Evolutionary conservation across 345 rosid genomes (phyloP), one percentile per base, ranked within the genome.

Genomic region (Melaleuca quinquenervia): DNA sequence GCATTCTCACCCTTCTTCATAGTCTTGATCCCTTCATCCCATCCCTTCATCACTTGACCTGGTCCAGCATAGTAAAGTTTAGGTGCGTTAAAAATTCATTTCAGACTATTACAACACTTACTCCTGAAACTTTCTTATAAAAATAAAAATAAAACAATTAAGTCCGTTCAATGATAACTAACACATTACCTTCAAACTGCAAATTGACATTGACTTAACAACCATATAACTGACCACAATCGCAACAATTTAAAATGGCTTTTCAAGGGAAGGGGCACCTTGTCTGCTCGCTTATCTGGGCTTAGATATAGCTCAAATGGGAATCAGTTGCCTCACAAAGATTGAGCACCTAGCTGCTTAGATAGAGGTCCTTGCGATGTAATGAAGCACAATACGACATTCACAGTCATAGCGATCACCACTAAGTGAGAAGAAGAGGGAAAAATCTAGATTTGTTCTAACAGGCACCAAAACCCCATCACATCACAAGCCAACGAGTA

Each of bases 1-100:
- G 98, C 96, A 88, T 96, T 95, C 88, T 96, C 99, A 11, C 95
- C 95, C 85, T 95, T 96, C 93, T 95, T 98, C 99, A 98, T 98
- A 21, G 99, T 96, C 91, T 96, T 98, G 82, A 98, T 93, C 70
- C 99, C 99, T 74, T 87, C 90, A 87, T 98, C 99, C 99, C 99
- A 98, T 86, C 99, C 99, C 88, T 95, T 96, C 41, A 95, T 96
- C 85, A 96, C 99, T 87, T 93, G 94, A 41, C 98, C 99, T 96
- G 90, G 54, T 5, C 29, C 26, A 27, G 45, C 55, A 45, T 26
- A 29, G 45, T 21, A 50, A 82, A 50, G 50, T 50, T 32, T 21
- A 84, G 7, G 20, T 27, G 58, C 6, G 41, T 52, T 10, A 12
- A 7, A 15, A 52, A 18, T 20, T 26, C 45, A 6, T 52, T 22